These are phyloP conservation scores for Fusarium torulosum DNA, from an alignment of 2,329 filamentous ascomycete genomes.

Conservation along the genomic window DNA sequence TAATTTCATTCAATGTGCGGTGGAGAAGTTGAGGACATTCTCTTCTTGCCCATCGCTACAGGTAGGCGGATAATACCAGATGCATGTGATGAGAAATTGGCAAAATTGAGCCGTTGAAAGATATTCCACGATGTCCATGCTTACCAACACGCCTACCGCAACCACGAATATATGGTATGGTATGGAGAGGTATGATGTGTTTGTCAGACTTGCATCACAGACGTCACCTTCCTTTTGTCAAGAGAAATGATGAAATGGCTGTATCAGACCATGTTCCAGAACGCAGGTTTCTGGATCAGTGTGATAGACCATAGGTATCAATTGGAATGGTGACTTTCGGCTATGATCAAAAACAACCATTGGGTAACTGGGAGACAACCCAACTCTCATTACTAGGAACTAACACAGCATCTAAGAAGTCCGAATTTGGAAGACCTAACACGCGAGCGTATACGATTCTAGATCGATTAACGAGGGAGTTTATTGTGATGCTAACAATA, in stretches of 20 bases:
- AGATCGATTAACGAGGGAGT: neutral
- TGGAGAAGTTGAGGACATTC: conserved; percentile 1
- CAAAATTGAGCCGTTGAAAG: neutral
- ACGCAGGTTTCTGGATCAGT: neutral
- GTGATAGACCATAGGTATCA: neutral
- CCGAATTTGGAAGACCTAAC: neutral
- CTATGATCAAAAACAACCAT: neutral
- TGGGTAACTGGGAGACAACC: neutral
- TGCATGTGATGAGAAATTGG: conserved; percentile 2
- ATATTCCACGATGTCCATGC: conserved; percentile 1
- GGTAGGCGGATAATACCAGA: conserved; percentile 9
- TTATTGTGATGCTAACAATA: neutral
- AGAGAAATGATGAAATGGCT: neutral
- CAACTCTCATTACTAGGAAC: neutral
- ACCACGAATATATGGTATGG: conserved; percentile 4
- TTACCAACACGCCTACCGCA: conserved; percentile 2
- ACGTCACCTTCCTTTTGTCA: neutral
- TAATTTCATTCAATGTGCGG: conserved; percentile 20
- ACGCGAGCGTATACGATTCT: neutral
- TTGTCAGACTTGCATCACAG: neutral
- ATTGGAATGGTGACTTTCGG: neutral
- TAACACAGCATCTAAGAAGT: neutral
- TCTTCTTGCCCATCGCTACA: neutral
- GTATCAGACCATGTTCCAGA: neutral
- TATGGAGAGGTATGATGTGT: neutral